Percentiles rank a stretch among this genome's conserved stretches.
Conservation (phyloP, 2,329 filamentous ascomycete genomes). For the Xylaria digitata region DNA sequence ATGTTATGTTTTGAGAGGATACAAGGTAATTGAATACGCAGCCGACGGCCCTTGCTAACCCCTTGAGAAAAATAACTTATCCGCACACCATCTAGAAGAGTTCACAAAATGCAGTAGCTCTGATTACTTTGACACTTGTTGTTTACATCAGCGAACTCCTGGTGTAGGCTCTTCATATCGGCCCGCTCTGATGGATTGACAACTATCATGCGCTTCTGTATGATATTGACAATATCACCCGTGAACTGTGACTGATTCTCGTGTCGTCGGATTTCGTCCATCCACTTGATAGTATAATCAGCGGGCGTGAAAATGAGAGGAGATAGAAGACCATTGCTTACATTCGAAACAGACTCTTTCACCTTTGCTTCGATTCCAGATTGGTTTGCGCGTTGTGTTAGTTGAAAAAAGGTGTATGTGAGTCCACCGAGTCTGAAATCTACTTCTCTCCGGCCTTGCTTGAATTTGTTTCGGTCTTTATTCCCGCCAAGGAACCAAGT, state of each 20-base stretch:
- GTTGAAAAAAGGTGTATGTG: neutral
- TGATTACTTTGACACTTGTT: neutral
- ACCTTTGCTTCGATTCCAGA: neutral
- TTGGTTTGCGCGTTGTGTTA: neutral
- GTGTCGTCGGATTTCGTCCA: neutral
- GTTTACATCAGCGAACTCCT: neutral
- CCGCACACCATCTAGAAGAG: neutral
- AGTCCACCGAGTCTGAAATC: too few species aligned
- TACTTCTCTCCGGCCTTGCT: neutral
- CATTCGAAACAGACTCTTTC: neutral
- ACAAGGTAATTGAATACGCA: too few species aligned
- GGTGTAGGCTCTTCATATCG: neutral
- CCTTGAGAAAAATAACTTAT: neutral
- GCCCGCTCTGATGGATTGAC: neutral
- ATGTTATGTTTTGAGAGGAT: too few species aligned
- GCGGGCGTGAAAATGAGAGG: neutral
- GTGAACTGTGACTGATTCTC: slow-evolving; percentile 3
- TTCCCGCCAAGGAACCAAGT: slow-evolving; percentile 13
- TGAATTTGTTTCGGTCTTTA: neutral
- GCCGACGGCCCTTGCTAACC: too few species aligned
- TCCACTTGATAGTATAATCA: slow-evolving; percentile 7
- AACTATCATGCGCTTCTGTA: slow-evolving; percentile 8
- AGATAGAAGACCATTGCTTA: neutral
- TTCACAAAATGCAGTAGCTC: neutral
- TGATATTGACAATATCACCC: slow-evolving; percentile 1